Evolutionary conservation across 176 grass and related monocot species (phyloP).

Genomic region (Carex pumila): DNA sequence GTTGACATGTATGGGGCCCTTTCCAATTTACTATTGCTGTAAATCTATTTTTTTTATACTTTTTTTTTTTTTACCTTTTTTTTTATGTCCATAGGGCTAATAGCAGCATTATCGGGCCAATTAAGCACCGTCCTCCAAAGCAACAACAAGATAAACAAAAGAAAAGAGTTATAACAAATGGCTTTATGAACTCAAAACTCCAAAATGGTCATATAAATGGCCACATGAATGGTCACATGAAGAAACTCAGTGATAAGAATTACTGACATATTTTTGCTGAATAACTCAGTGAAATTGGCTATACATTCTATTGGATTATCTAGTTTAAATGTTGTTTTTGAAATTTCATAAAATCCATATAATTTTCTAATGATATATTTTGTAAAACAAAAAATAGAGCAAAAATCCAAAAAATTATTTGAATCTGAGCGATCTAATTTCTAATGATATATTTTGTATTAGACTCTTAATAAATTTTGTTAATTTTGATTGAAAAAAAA

Average conservation of each 20-base stretch:
- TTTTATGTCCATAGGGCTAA: conserved; percentile 44
- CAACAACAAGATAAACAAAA: background rate
- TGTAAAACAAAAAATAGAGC: too few relatives aligned
- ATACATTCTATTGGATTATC: too few relatives aligned
- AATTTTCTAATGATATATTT: too few relatives aligned
- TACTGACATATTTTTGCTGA: too few relatives aligned
- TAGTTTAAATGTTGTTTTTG: too few relatives aligned
- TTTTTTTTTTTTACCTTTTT: background rate
- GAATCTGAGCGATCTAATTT: too few relatives aligned
- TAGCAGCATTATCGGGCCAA: conserved; percentile 66
- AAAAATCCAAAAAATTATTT: too few relatives aligned
- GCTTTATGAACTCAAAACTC: background rate
- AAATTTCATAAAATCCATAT: too few relatives aligned
- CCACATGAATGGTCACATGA: conserved; percentile 9
- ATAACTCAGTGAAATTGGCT: too few relatives aligned
- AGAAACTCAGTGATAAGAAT: conserved; percentile 18
- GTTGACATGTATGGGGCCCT: background rate
- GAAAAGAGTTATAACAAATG: background rate
- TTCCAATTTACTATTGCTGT: background rate
- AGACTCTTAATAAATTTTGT: too few relatives aligned
- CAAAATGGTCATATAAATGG: conserved; percentile 18
- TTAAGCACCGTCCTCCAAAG: conserved; percentile 43
- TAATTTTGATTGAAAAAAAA: too few relatives aligned
- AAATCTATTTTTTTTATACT: background rate
- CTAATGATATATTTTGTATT: too few relatives aligned